Percentiles rank a stretch among this genome's conserved stretches.
Conservation (phyloP, 192 early-diverging fungal genomes). For the Ambispora gerdemannii region DNA sequence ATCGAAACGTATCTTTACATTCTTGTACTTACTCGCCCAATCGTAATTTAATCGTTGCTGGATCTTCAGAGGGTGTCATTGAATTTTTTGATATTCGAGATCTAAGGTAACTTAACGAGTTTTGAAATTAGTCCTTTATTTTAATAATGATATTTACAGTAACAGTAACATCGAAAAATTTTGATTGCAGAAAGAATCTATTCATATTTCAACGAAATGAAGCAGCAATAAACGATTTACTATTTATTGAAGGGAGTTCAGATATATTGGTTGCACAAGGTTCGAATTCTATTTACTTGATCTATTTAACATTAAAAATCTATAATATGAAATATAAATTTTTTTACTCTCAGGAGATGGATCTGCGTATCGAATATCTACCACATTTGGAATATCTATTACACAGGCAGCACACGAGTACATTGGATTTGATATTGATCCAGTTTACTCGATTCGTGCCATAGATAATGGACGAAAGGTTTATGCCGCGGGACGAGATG, state of each 20-base stretch:
- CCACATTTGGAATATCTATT: not conserved
- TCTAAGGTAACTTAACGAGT: too few relatives aligned
- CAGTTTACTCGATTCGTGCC: slow-evolving; percentile 15
- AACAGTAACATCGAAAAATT: too few relatives aligned
- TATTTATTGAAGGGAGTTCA: not conserved
- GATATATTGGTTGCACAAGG: slow-evolving; percentile 8
- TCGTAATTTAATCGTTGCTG: slow-evolving; percentile 36
- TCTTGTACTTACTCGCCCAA: slow-evolving; percentile 40
- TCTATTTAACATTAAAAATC: too few relatives aligned
- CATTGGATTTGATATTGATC: slow-evolving; percentile 17
- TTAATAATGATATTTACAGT: too few relatives aligned
- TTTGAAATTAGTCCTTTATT: too few relatives aligned
- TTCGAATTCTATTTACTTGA: too few relatives aligned
- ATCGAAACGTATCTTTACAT: slow-evolving; percentile 31
- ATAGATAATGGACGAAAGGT: not conserved
- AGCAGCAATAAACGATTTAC: not conserved
- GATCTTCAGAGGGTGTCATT: slow-evolving; percentile 47
- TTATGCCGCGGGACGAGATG: slow-evolving; percentile 20
- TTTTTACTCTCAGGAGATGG: slow-evolving; percentile 13
- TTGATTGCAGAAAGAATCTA: not conserved
- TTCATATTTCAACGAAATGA: slow-evolving; percentile 23
- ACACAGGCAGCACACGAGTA: slow-evolving; percentile 10
- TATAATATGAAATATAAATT: too few relatives aligned
- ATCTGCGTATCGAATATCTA: not conserved
- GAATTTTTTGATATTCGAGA: slow-evolving; percentile 45